A percentile compares a stretch with the other conserved stretches of the same genome.
These are phyloP conservation scores for Sarocladium oryzae DNA, from an alignment of 2,329 filamentous ascomycete species.

Conservation along the genomic window DNA sequence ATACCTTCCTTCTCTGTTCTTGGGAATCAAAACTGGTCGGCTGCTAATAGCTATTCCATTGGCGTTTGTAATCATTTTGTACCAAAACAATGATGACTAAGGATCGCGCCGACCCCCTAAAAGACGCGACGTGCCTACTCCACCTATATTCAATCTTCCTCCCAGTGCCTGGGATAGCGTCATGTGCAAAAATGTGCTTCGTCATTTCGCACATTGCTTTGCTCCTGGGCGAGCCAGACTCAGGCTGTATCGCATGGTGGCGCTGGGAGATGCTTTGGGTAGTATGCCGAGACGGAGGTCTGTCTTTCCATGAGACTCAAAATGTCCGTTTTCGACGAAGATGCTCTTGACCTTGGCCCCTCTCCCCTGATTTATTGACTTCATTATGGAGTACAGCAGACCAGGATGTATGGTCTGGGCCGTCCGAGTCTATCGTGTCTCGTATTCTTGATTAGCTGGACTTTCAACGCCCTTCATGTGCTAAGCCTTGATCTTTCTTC, in stretches of 20 bases:
- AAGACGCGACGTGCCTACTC: not conserved
- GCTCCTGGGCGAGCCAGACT: too few species aligned
- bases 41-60: not conserved
- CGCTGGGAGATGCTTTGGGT: too few species aligned
- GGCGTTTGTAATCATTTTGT: not conserved
- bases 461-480: conserved; percentile 1
- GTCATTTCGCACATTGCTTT: too few species aligned
- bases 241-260: too few species aligned
- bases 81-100: conserved; percentile 7
- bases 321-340: too few species aligned
- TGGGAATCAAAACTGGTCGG: not conserved
- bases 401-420: not conserved
- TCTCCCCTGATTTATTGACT: not conserved
- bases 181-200: too few species aligned
- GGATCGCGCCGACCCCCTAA: not conserved
- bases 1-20: not conserved
- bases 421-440: too few species aligned
- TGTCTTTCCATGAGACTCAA: too few species aligned
- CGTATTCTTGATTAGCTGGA: not conserved
- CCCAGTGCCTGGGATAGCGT: too few species aligned
- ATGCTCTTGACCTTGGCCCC: too few species aligned
- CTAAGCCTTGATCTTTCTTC: conserved; percentile 22
- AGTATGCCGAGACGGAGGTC: too few species aligned
- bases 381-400: too few species aligned
- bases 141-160: not conserved